A percentile compares a stretch with the other conserved stretches of the same genome.
Conservation (phyloP, 1,284 basidiomycete species). For the Sanghuangporus baumii region DNA sequence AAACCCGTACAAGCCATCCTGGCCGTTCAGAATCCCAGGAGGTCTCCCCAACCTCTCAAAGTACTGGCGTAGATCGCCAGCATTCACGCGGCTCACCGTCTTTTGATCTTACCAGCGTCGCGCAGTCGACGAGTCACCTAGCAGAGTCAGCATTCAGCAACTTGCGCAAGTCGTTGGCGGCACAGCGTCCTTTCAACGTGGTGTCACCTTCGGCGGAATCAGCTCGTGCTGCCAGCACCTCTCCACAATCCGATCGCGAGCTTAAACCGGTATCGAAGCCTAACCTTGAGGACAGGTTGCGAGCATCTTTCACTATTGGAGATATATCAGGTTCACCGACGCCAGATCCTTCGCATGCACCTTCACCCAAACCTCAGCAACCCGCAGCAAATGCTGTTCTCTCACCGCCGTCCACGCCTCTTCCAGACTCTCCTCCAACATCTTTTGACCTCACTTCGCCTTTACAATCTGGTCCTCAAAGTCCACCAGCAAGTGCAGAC, state of each 20-base stretch:
- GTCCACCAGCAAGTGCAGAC: background rate
- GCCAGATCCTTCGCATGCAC: conserved; percentile 37
- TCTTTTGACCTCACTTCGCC: conserved; percentile 7
- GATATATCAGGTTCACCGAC: conserved; percentile 47
- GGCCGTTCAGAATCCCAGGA: conserved; percentile 27
- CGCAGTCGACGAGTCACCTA: conserved; percentile 43
- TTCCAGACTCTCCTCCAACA: conserved; percentile 38
- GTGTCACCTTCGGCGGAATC: conserved; percentile 14
- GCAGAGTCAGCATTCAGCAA: conserved; percentile 55
- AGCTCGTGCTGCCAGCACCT: conserved; percentile 15
- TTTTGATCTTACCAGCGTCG: conserved; percentile 32
- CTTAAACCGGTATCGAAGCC: conserved; percentile 35
- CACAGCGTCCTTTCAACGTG: conserved; percentile 44
- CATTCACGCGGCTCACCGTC: conserved; percentile 25
- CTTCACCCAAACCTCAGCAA: conserved; percentile 31
- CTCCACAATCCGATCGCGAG: conserved; percentile 21
- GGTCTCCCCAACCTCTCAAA: conserved; percentile 14
- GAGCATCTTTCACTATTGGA: conserved; percentile 50
- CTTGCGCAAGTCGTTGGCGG: conserved; percentile 54
- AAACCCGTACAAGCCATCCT: conserved; percentile 29
- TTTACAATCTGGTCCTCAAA: background rate
- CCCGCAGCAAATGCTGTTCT: conserved; percentile 30
- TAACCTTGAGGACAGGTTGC: conserved; percentile 69
- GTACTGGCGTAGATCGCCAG: conserved; percentile 21
- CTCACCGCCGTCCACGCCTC: conserved; percentile 40